Base-by-base conservation (phyloP, 257 asterid genomes). In the Cinchona pubescens region DNA sequence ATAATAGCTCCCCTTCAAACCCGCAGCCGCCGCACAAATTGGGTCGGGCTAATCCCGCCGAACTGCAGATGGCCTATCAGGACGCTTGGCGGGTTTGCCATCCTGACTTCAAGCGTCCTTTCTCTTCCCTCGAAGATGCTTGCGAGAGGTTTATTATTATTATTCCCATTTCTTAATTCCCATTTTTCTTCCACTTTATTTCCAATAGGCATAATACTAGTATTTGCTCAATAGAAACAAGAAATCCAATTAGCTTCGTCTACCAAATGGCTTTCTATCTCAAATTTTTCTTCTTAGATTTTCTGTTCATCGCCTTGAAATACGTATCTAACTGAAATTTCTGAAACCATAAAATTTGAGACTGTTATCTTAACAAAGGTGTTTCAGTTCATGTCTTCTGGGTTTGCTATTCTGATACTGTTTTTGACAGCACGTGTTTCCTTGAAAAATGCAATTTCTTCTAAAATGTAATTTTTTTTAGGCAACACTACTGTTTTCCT, bases 31-130 rank as follows among this genome's bases (percentile, higher is more conserved):
- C 42, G 69, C 85, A 77, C 42, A 77, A 79, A 77, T 56, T 56
- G 67, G 48, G 51, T 32, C 81, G 80, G 71, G 83, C 75, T 5
- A 85, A 82, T 16, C 82, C 77, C 42, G 78, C 76, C 15, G 89
- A 85, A 68, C 83, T 95, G 76, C 98, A 95, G 76, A 82, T 95
- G 81, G 97, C 99, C 18, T 95, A 92, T 79, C 99, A 95, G 83
- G 99, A 95, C 67, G 99, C 98, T n/a, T 92, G 96, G 99, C 88
- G 93, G 25, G 98, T 95, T 45, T 95, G 99, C 46, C 98, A 91
- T 76, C 99, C 99, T 48, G 97, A 95, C 69, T 90, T 86, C 87
- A 91, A 86, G 79, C 96, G 96, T 64, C 98, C 98, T 58, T 95
- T 95, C 83, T 75, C 96, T 53, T 87, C 97, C 79, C 90, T 95